Evolutionary conservation across 805 yeast species (phyloP), one percentile per base, ranked within the genome.

Genomic region (Kuraishia floccosa): DNA sequence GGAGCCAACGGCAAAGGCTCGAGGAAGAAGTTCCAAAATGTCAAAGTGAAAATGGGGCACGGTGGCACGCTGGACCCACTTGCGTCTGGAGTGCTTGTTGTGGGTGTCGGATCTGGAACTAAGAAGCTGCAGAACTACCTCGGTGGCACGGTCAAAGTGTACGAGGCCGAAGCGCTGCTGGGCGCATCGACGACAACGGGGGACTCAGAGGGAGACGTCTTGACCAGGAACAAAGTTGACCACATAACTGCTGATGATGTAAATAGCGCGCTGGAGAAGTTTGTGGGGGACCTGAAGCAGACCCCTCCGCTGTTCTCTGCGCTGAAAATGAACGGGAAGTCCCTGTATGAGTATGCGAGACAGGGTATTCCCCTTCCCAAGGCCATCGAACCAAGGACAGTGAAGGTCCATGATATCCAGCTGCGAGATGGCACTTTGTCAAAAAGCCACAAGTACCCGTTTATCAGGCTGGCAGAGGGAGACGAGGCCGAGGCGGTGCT

Each of bases 31-130:
- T 60, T 68, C 18, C 57, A 65, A 16, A 62, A 63, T 20, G 58
- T 69, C 4, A 76, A 76, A 43, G 75, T 87, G 21, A 91, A 91
- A 47, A 79, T 89, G 63, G 99, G 99, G 1, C 99, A 91, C 52
- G 99, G 98, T 13, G 99, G 99, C 7, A 91, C 99, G 0, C 60
- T 91, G 24, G 99, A 91, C 47, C 96, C 97, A 0, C 56, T 83
- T 26, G 99, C 99, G 0, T 76, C 86, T n/a, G 99, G 99, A 8
- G 87, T 89, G 1, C 53, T 83, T 25, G 89, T 93, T 2, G 65
- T 91, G 33, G 99, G 98, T 4, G 72, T 91, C n/a, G 96, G 96
- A 5, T 39, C 63, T 1, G 98, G 98, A 3, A 91, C 99, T 2
- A 93, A 89, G 50, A 61, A 69, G 47, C 59, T 91, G 26, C 78